Conservation (phyloP, 306 rosid genomes). For the Nissolia schottii region DNA sequence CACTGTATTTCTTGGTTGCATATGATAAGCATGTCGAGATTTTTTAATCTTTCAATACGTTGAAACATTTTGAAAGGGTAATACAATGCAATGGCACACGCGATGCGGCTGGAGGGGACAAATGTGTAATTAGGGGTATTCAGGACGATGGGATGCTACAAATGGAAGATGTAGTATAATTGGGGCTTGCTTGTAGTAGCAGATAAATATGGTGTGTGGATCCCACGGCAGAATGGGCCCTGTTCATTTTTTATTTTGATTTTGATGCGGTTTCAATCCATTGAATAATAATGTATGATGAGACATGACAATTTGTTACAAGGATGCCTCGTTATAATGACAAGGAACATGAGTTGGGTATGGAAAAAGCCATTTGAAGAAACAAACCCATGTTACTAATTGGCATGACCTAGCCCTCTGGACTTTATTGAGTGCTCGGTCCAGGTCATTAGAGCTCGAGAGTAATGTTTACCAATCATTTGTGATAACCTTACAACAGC, state of each 20-base stretch:
- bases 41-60: background rate
- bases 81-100: background rate
- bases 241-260: too few species aligned
- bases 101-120: background rate
- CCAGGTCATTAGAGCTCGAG: too few species aligned
- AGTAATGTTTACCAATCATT: too few species aligned
- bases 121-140: background rate
- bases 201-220: background rate
- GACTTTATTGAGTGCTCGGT: too few species aligned
- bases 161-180: background rate
- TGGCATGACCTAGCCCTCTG: too few species aligned
- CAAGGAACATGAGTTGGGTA: background rate
- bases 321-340: background rate
- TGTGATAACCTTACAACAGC: too few species aligned
- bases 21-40: background rate
- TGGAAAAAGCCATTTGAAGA: background rate
- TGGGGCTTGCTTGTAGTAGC: too few species aligned
- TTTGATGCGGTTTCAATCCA: background rate
- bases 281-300: background rate
- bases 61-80: background rate
- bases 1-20: background rate
- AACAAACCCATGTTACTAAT: constrained; percentile 3
- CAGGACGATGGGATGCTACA: background rate
- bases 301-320: background rate
- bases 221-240: background rate